A percentile compares a stretch with the other conserved stretches of the same genome.
These are phyloP conservation scores for Claviceps sp. DNA, from an alignment of 2,329 filamentous ascomycete species.

Conservation along the genomic window DNA sequence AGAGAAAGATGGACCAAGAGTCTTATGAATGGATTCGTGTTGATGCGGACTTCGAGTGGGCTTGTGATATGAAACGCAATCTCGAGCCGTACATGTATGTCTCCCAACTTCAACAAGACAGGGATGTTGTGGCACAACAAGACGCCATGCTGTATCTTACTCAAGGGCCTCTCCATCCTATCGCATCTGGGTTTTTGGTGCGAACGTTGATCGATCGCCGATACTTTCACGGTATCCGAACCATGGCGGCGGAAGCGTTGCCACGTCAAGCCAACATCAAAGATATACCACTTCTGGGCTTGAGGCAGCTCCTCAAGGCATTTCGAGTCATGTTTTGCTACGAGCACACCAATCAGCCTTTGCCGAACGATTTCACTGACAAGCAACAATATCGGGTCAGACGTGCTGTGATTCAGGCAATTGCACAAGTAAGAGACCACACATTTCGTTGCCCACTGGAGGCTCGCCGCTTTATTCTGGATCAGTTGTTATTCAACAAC, in stretches of 20 bases:
- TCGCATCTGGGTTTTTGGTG: constrained; percentile 79
- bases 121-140: constrained; percentile 83
- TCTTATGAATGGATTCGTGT: constrained; percentile 98
- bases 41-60: constrained; percentile 97
- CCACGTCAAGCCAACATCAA: constrained; percentile 59
- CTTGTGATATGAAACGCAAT: constrained; percentile 66
- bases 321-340: constrained; percentile 86
- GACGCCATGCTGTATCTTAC: constrained; percentile 66
- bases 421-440: constrained; percentile 65
- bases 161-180: constrained; percentile 52
- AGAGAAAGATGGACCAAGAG: constrained; percentile 84
- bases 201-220: constrained; percentile 82
- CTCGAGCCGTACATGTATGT: constrained; percentile 97
- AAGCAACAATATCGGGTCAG: constrained; percentile 77
- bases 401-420: constrained; percentile 66
- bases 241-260: constrained; percentile 68
- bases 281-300: constrained; percentile 58
- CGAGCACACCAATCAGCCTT: constrained; percentile 61
- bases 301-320: constrained; percentile 71
- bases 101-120: constrained; percentile 91
- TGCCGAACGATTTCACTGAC: constrained; percentile 84
- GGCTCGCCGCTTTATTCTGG: constrained; percentile 73
- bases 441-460: constrained; percentile 61
- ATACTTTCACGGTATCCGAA: constrained; percentile 88
- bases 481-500: constrained; percentile 86